Evolutionary conservation across 495 filamentous ascomycete genomes (phyloP).

Genomic region (Aspergillus avenaceus): DNA sequence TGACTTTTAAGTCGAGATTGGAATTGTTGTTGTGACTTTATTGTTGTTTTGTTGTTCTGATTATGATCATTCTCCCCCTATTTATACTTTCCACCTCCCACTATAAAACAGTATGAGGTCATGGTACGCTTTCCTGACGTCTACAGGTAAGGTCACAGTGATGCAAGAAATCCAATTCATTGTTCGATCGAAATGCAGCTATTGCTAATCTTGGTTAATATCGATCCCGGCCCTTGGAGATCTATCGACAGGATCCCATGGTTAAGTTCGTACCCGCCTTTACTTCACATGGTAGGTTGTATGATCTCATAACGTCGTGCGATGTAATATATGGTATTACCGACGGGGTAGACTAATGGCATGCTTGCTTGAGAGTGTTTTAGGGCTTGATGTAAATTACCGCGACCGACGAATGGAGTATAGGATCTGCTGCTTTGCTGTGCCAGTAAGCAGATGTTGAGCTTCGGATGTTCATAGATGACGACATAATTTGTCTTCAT

Average conservation of each 20-base stretch:
- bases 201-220: background rate
- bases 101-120: constrained; percentile 5
- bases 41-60: background rate
- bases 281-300: background rate
- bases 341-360: too few relatives aligned
- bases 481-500: too few relatives aligned
- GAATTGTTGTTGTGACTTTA: background rate
- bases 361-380: too few relatives aligned
- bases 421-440: too few relatives aligned
- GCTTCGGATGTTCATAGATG: too few relatives aligned
- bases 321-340: background rate
- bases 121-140: constrained; percentile 10
- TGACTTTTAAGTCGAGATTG: too few relatives aligned
- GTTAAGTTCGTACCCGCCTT: too few relatives aligned
- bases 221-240: background rate
- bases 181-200: background rate
- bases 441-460: too few relatives aligned
- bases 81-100: background rate
- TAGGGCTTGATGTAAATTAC: too few relatives aligned
- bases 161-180: background rate
- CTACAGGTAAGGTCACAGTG: background rate
- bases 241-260: background rate
- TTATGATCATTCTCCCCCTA: background rate
- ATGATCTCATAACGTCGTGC: background rate
- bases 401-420: too few relatives aligned